These are phyloP conservation scores for Fraxinus excelsior DNA, from an alignment of 257 asterid species.

Conservation along the genomic window DNA sequence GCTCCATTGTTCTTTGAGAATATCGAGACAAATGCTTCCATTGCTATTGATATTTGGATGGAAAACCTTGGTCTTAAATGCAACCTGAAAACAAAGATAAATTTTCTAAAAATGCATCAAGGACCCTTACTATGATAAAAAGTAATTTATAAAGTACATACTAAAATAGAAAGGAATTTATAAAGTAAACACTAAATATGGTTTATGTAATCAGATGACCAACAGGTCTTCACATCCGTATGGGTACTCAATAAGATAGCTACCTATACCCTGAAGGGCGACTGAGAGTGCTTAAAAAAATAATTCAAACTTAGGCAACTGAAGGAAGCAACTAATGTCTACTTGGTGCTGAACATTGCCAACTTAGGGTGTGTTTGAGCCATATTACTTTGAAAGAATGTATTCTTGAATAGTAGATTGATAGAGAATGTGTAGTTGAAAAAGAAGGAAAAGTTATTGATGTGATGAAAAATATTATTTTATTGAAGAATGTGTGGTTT, in stretches of 20 bases:
- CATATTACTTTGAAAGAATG: too few species aligned
- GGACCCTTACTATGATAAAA: neutral
- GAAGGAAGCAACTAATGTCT: neutral
- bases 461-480: too few species aligned
- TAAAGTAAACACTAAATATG: neutral
- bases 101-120: neutral
- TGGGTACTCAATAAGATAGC: neutral
- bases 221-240: neutral
- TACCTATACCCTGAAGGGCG: neutral
- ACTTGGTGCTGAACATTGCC: neutral
- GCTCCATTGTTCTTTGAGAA: conserved; percentile 43
- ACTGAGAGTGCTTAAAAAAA: neutral
- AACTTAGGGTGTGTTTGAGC: too few species aligned
- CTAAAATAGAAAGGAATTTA: neutral
- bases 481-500: too few species aligned
- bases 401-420: too few species aligned
- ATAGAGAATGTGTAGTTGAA: too few species aligned
- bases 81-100: conserved; percentile 29
- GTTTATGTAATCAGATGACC: neutral
- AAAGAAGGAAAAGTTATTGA: too few species aligned
- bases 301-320: neutral
- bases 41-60: conserved; percentile 40
- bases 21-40: conserved; percentile 45
- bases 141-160: neutral
- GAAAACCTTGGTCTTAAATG: conserved; percentile 40